Evolutionary conservation across 441 rosid species (phyloP).

Genomic region (Metrosideros polymorpha): DNA sequence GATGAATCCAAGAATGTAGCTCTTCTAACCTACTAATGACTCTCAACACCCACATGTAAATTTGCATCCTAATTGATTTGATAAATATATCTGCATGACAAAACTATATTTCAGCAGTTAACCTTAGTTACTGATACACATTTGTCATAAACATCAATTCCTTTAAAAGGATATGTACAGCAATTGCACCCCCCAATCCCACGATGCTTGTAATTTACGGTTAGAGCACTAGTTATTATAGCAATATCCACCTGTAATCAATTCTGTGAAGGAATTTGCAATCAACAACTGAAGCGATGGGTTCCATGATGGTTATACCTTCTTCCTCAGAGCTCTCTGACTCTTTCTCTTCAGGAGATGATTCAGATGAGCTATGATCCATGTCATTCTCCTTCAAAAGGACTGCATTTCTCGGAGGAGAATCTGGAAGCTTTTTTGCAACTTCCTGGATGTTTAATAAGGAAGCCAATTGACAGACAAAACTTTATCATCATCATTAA

Average conservation of each 20-base stretch:
- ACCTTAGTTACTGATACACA: background rate
- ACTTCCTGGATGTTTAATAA: conserved; percentile 42
- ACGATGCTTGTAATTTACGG: background rate
- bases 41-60: background rate
- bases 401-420: conserved; percentile 22
- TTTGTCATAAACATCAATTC: background rate
- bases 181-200: background rate
- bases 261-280: background rate
- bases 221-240: background rate
- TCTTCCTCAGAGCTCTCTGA: conserved; percentile 35
- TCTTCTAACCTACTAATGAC: background rate
- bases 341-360: conserved; percentile 38
- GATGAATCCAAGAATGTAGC: background rate
- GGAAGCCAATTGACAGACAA: conserved; percentile 29
- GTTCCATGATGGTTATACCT: conserved; percentile 26
- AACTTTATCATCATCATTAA: background rate
- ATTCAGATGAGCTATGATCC: conserved; percentile 27
- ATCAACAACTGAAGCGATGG: conserved; percentile 6
- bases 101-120: background rate
- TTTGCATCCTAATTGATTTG: background rate
- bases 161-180: background rate
- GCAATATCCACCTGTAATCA: background rate
- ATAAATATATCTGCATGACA: background rate
- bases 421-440: conserved; percentile 22
- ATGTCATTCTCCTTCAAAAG: conserved; percentile 18